Base-by-base conservation (phyloP, 331 rosid genomes). In the Acacia concinna region DNA sequence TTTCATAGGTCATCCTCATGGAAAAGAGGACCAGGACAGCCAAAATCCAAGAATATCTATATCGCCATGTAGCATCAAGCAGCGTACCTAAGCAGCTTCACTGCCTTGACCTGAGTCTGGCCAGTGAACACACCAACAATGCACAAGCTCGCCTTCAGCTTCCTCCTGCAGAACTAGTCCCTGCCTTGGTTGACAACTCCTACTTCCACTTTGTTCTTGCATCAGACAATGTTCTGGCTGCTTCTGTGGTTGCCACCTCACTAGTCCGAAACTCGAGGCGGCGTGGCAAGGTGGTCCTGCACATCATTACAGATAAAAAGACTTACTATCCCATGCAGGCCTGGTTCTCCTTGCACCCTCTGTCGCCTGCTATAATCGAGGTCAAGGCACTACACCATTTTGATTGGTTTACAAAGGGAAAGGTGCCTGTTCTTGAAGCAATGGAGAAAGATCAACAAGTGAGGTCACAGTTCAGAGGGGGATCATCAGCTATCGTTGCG, bases 41-140 rank as follows among this genome's bases (percentile, higher is more conserved):
- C 41, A 96, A 96, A 90, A 91, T 96, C 82, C 98, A 91, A 84
- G 99, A 96, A 72, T 96, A 96, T 70, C 82, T 96, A 52, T 96
- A 96, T 83, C 89, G 99, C 43, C 99, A 96, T 80, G 93, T 96
- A 84, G 99, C 98, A 63, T 96, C 99, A 34, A 96, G 97, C 87
- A 93, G 99, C 90, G 93, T 96, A 87, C 99, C 99, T 0, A 96
- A 96, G 81, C 98, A 96, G 85, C 97, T 96, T 71, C 98, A 96
- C 40, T 96, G 99, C 85, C 97, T 96, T 72, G 92, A 88, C 82
- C 83, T 96, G 73, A 85, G 89, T 83, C 85, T 96, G 51, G 99
- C 99, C 81, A 88, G 80, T 66, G 99, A 96, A 80, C 98, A 96
- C 84, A 87, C 97, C 35, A 93, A 89, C 84, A 96, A 96, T 46